Percentiles rank a stretch among this genome's conserved stretches.
Evolutionary conservation across 2,329 filamentous ascomycete species (phyloP).

Genomic region (Zalaria obscura): DNA sequence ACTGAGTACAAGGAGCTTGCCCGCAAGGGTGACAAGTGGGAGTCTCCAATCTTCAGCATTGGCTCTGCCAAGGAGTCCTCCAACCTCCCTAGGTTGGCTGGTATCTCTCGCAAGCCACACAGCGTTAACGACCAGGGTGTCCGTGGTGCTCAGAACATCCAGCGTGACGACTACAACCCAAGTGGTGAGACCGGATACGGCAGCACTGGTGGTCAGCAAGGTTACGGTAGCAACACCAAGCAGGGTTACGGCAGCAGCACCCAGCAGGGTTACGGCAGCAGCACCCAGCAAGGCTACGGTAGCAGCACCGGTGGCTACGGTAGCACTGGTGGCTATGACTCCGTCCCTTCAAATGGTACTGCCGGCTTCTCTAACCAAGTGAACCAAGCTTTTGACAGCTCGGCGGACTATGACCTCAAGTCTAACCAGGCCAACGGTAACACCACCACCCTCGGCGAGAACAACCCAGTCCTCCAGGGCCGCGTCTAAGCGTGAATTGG

Average conservation of each 20-base stretch:
- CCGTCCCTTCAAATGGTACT: conserved; percentile 5
- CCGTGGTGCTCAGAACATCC: conserved; percentile 11
- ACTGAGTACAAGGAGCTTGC: conserved; percentile 86
- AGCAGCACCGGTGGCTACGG: conserved; percentile 4
- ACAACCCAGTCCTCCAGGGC: conserved; percentile 30
- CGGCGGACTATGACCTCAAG: neutral
- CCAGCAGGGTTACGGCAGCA: conserved; percentile 8
- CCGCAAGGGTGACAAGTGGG: conserved; percentile 80
- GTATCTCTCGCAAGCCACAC: conserved; percentile 47
- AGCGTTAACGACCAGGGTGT: conserved; percentile 23
- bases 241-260: conserved; percentile 4
- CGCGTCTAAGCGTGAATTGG: conserved; percentile 12
- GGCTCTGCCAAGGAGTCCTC: conserved; percentile 60
- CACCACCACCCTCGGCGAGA: conserved; percentile 26
- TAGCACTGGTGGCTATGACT: conserved; percentile 7
- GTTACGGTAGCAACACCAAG: conserved; percentile 3
- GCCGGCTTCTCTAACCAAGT: conserved; percentile 29
- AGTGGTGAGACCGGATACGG: neutral
- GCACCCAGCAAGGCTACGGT: conserved; percentile 3
- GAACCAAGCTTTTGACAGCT: conserved; percentile 24
- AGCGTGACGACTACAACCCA: neutral
- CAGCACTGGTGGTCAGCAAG: conserved; percentile 4
- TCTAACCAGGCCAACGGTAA: conserved; percentile 6
- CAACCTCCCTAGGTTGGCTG: conserved; percentile 47
- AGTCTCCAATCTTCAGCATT: conserved; percentile 85